Percentiles rank a stretch among this genome's conserved stretches.
These are phyloP conservation scores for Puya raimondii DNA, from an alignment of 176 grass and related monocot species.

Conservation along the genomic window DNA sequence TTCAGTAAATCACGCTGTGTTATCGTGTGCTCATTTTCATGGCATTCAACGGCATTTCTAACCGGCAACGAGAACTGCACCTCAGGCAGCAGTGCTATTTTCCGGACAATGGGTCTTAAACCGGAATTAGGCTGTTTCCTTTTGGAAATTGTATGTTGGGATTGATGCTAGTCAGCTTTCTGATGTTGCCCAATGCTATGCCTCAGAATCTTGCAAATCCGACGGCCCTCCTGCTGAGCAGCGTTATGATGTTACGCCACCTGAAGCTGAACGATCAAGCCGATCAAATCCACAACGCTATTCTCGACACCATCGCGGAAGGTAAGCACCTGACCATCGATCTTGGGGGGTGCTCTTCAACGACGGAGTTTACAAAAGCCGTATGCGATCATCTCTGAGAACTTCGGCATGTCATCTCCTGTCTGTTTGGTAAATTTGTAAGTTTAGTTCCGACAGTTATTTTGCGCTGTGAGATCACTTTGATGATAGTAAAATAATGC, in stretches of 20 bases:
- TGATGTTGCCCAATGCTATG: background rate
- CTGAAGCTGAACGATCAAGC: conserved; percentile 71
- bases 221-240: conserved; percentile 79
- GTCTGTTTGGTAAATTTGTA: background rate
- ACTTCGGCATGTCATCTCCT: background rate
- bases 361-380: conserved; percentile 82
- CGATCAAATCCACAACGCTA: conserved; percentile 76
- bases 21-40: no score
- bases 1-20: no score
- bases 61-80: no score
- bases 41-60: no score
- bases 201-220: conserved; percentile 91
- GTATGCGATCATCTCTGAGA: conserved; percentile 71
- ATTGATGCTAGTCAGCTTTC: background rate
- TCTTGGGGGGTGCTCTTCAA: conserved; percentile 67
- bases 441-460: background rate
- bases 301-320: conserved; percentile 70
- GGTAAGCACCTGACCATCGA: conserved; percentile 68
- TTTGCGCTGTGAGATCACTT: background rate
- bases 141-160: background rate
- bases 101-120: background rate
- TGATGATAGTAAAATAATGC: no score
- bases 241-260: conserved; percentile 95
- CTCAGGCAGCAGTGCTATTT: no score
- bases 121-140: background rate